phyloP scores from a whole-genome alignment of 257 asterid genomes.

The Catharanthus roseus region DNA sequence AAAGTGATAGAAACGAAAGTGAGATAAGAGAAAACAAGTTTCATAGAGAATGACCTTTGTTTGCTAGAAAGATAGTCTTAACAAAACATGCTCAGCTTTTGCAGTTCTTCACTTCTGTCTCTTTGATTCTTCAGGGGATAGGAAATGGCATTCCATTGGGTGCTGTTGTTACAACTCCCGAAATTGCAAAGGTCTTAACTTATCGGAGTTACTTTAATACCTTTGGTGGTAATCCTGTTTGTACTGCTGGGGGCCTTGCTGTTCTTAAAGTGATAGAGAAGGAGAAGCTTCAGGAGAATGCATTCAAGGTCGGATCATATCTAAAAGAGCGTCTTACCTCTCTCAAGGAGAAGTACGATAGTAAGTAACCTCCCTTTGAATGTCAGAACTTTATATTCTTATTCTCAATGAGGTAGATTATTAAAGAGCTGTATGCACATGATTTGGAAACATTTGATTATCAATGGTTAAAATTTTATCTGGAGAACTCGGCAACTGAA shows the following conservation, averaged over 20 bases:
- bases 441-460: not conserved
- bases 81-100: not conserved
- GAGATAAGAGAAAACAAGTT: not conserved
- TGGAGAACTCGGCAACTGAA: no score
- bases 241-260: conserved; percentile 90
- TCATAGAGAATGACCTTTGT: not conserved
- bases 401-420: not conserved
- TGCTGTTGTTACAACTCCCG: conserved; percentile 87
- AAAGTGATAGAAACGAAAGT: not conserved
- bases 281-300: conserved; percentile 82
- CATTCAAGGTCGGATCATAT: conserved; percentile 61
- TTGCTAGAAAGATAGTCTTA: not conserved
- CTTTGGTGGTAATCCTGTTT: conserved; percentile 92
- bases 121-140: conserved; percentile 54
- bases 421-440: no score
- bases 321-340: conserved; percentile 59
- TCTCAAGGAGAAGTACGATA: conserved; percentile 61
- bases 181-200: conserved; percentile 68
- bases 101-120: conserved; percentile 2
- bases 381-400: not conserved
- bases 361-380: conserved; percentile 31
- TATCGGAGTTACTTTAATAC: conserved; percentile 69
- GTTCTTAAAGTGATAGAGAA: conserved; percentile 78
- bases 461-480: not conserved
- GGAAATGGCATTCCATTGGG: conserved; percentile 96